These are phyloP conservation scores for Bipolaris zeicola DNA, from an alignment of 2,329 filamentous ascomycete species.

Conservation along the genomic window DNA sequence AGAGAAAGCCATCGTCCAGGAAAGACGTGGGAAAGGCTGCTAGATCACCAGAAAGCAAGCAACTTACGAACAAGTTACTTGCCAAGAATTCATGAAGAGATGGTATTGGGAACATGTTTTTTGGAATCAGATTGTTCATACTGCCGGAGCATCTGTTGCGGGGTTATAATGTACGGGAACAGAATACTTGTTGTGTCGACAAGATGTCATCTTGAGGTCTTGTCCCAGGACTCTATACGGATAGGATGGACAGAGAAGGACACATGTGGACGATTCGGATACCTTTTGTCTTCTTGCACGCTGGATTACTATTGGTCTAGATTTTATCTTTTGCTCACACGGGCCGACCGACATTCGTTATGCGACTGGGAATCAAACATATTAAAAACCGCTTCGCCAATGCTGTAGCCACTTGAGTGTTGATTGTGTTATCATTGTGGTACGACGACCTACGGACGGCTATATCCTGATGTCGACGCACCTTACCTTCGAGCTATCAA, in stretches of 20 bases:
- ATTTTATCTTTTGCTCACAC: slow-evolving; percentile 26
- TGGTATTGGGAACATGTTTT: background rate
- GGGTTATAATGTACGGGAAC: slow-evolving; percentile 3
- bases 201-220: background rate
- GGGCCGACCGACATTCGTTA: slow-evolving; percentile 21
- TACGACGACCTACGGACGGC: background rate
- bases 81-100: slow-evolving; percentile 1
- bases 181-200: slow-evolving; percentile 1
- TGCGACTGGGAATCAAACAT: background rate
- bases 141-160: slow-evolving; percentile 6
- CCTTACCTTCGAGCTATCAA: slow-evolving; percentile 54
- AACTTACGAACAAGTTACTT: background rate
- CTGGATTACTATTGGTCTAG: slow-evolving; percentile 30
- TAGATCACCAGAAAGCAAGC: background rate
- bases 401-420: background rate
- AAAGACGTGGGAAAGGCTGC: background rate
- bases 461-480: slow-evolving; percentile 8
- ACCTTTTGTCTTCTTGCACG: slow-evolving; percentile 17
- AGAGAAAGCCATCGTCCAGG: slow-evolving; percentile 29
- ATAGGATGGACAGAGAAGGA: slow-evolving; percentile 4
- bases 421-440: background rate
- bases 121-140: slow-evolving; percentile 29
- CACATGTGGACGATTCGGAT: slow-evolving; percentile 13
- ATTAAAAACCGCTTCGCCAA: background rate
- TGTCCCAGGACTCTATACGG: slow-evolving; percentile 8